Conservation (phyloP, 2,329 filamentous ascomycete species). For the Knoxdaviesia proteae region DNA sequence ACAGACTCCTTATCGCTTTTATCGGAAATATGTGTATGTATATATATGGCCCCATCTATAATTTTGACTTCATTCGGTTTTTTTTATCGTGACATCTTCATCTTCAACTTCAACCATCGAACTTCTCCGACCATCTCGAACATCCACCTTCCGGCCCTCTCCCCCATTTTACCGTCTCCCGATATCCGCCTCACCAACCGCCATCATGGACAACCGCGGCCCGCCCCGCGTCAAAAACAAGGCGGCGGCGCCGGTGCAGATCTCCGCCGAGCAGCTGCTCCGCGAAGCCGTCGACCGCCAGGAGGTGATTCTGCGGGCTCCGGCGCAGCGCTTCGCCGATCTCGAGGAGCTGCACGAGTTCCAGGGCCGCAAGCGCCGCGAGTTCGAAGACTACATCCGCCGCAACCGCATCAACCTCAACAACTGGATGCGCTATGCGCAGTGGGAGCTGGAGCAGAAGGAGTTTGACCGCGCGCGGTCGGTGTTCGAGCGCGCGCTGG, state of each 20-base stretch:
- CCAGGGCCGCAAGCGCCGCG: conserved; percentile 85
- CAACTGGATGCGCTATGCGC: conserved; percentile 96
- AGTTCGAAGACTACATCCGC: conserved; percentile 94
- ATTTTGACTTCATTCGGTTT: no score
- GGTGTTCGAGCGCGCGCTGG: conserved; percentile 85
- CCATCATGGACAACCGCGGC: conserved; percentile 71
- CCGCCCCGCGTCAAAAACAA: conserved; percentile 98
- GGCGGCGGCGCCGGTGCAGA: conserved; percentile 73
- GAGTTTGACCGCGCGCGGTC: conserved; percentile 81
- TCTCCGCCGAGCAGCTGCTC: conserved; percentile 90
- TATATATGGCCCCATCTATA: no score
- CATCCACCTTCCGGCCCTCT: not conserved
- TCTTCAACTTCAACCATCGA: no score
- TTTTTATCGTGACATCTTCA: no score
- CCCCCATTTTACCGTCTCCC: not conserved
- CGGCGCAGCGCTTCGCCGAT: conserved; percentile 86
- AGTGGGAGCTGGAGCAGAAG: conserved; percentile 96
- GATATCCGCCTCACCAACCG: not conserved
- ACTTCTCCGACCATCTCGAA: not conserved
- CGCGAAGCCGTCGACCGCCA: conserved; percentile 94
- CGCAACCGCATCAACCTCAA: conserved; percentile 91
- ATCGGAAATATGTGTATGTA: no score
- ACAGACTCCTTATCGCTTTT: no score
- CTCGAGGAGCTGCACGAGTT: conserved; percentile 96
- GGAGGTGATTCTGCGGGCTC: conserved; percentile 69